Evolutionary conservation across 805 yeast species (phyloP).

Genomic region (Ogataea polymorpha): DNA sequence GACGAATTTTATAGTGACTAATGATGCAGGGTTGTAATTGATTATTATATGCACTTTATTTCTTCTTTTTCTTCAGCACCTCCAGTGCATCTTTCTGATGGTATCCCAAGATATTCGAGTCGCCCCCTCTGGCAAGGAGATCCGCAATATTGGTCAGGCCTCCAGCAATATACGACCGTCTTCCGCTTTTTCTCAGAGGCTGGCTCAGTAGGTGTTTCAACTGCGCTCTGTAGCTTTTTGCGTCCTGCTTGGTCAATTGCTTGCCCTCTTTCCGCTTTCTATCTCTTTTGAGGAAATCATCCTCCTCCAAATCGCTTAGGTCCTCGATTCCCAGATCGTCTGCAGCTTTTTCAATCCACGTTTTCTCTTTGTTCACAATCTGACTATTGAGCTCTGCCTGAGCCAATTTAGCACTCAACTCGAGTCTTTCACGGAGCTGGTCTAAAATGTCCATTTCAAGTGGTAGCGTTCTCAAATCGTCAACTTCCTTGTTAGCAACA

Average conservation of each 20-base stretch:
- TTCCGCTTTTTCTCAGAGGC: constrained; percentile 58
- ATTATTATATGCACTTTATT: constrained; percentile 3
- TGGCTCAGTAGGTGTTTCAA: constrained; percentile 48
- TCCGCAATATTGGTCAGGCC: constrained; percentile 79
- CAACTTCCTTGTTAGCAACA: constrained; percentile 36
- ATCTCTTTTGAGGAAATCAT: constrained; percentile 61
- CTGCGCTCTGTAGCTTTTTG: constrained; percentile 45
- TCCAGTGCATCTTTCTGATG: constrained; percentile 65
- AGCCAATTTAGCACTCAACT: constrained; percentile 69
- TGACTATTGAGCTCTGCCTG: constrained; percentile 63
- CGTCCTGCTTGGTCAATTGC: constrained; percentile 49
- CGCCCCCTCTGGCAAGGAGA: constrained; percentile 57
- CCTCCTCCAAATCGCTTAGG: constrained; percentile 65
- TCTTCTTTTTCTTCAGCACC: constrained; percentile 43
- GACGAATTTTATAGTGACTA: constrained; percentile 72
- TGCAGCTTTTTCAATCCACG: constrained; percentile 88
- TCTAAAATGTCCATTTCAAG: constrained; percentile 71
- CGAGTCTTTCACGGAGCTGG: constrained; percentile 67
- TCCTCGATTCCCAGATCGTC: constrained; percentile 86
- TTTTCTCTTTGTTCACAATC: constrained; percentile 56
- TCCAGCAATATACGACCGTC: constrained; percentile 76
- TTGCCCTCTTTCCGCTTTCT: constrained; percentile 53
- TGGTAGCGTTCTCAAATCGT: constrained; percentile 65
- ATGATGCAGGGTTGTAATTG: neutral
- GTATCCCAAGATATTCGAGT: constrained; percentile 68